Base-by-base conservation (phyloP, 1,139 yeast genomes). In the Pichia sp. region DNA sequence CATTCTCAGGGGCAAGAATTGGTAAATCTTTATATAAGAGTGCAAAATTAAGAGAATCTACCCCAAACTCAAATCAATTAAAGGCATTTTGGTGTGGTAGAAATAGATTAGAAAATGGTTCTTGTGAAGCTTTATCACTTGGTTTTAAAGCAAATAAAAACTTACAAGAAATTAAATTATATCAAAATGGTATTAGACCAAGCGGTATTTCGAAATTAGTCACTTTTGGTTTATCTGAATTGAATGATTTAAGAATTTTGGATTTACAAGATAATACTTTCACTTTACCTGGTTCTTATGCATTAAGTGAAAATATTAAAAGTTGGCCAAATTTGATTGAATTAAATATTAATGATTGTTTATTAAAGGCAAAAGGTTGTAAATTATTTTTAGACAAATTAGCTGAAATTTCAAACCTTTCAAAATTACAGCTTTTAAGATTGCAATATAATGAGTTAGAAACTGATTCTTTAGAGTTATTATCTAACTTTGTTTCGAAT, bases 161-260 rank as follows among this genome's bases (percentile, higher is more conserved):
- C 11, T 76, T 95, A 65, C 76, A 84, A 68, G 84, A 79, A 55
- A 83, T 93, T 42, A 81, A 87, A 67, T 76, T 93, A 62, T 91
- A 89, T 66, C 99, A 93, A 72, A 93, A 93, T 67, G 99, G 99
- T 66, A 93, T 93, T 58, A 84, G 99, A 71, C 98, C 96, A 54
- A 84, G 82, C 55, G 99, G 99, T 61, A 83, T 93, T 55, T 79
- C 85, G 58, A 83, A 80, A 62, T 77, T 93, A 66, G 75, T 93
- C 60, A 73, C 74, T 39, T 79, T 85, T 55, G 98, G 97, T 56
- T 78, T 93, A 62, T 70, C 79, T 47, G 67, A 73, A 57, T 83
- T 87, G 67, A 72, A 74, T 36, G 73, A 78, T 41, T 77, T 93
- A 63, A 76, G 81, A 60, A 80, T 80, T 45, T 73, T 95, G 46